Percentiles rank a stretch among this genome's conserved stretches.
Evolutionary conservation across 2,329 filamentous ascomycete genomes (phyloP).

Genomic region (Diplodia sapinea): DNA sequence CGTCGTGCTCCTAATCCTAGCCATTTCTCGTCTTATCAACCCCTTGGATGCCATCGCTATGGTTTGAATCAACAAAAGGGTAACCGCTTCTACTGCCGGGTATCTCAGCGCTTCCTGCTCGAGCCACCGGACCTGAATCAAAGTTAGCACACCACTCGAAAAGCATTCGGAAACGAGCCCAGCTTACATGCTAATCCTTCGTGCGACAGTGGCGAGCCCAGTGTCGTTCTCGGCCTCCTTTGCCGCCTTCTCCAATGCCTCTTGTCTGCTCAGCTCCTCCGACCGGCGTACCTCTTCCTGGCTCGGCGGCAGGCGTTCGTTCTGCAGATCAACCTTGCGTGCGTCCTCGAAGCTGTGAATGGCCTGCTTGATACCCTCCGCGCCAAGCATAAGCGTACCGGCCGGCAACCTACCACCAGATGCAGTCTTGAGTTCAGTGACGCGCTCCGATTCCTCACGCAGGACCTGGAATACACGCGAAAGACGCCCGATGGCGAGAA

Average conservation of each 20-base stretch:
- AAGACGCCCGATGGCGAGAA: constrained; percentile 92
- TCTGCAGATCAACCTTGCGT: constrained; percentile 94
- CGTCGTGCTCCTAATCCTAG: constrained; percentile 7
- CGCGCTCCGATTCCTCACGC: constrained; percentile 93
- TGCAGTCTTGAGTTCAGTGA: constrained; percentile 97
- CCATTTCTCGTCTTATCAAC: constrained; percentile 16
- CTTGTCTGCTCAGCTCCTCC: constrained; percentile 78
- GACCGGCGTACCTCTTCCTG: constrained; percentile 89
- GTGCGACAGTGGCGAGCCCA: constrained; percentile 82
- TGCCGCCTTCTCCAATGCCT: constrained; percentile 83
- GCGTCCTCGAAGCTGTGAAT: constrained; percentile 98
- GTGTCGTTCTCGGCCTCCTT: constrained; percentile 91
- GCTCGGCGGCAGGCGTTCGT: constrained; percentile 89
- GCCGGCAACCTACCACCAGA: constrained; percentile 90
- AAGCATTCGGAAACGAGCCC: no score
- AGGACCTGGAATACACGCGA: constrained; percentile 98
- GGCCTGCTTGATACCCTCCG: constrained; percentile 97
- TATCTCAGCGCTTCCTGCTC: constrained; percentile 42
- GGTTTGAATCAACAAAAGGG: constrained; percentile 23
- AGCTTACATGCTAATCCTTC: constrained; percentile 94
- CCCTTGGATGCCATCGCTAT: constrained; percentile 28
- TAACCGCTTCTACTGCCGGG: constrained; percentile 24
- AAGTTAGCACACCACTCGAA: background rate
- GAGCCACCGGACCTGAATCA: constrained; percentile 49
- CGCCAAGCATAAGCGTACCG: constrained; percentile 95